phyloP scores from a whole-genome alignment of 495 filamentous ascomycete genomes.

The Neurospora sp. region DNA sequence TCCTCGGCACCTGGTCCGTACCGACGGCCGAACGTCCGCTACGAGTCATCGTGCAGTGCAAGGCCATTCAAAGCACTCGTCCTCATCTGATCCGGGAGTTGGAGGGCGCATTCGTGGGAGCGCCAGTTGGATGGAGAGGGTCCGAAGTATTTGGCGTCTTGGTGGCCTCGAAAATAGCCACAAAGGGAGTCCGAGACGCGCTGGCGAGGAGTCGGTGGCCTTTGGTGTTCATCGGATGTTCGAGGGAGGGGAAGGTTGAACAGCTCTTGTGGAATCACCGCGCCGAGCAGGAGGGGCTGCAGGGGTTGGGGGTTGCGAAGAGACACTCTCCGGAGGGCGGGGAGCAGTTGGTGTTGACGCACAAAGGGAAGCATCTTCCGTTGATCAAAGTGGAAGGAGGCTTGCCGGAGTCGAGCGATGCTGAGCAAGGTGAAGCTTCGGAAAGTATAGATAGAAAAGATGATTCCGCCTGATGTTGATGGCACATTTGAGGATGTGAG shows the following conservation, averaged over 20 bases:
- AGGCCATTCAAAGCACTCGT: constrained; percentile 47
- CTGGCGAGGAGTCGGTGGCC: constrained; percentile 56
- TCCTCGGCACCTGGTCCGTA: constrained; percentile 70
- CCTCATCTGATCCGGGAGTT: constrained; percentile 73
- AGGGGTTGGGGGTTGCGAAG: constrained; percentile 50
- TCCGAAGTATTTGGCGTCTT: constrained; percentile 52
- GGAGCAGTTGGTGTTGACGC: constrained; percentile 39
- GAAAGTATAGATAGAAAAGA: background rate
- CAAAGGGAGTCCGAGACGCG: constrained; percentile 51
- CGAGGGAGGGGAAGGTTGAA: constrained; percentile 37
- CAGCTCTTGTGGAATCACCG: constrained; percentile 64
- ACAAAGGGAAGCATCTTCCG: constrained; percentile 41
- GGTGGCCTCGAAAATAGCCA: constrained; percentile 38
- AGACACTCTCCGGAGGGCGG: constrained; percentile 29
- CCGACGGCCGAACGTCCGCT: constrained; percentile 31
- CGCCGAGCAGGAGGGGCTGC: constrained; percentile 54
- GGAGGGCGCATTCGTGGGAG: constrained; percentile 66
- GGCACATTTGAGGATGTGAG: background rate
- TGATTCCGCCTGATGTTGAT: background rate
- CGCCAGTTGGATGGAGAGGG: constrained; percentile 58
- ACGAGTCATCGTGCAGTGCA: constrained; percentile 73
- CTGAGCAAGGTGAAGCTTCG: background rate
- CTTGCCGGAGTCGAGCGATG: background rate
- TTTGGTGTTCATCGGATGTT: constrained; percentile 48
- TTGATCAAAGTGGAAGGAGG: background rate